Evolutionary conservation across 169 alveolate genomes (phyloP), one percentile per base, ranked within the genome.

Genomic region (Theileria parva): DNA sequence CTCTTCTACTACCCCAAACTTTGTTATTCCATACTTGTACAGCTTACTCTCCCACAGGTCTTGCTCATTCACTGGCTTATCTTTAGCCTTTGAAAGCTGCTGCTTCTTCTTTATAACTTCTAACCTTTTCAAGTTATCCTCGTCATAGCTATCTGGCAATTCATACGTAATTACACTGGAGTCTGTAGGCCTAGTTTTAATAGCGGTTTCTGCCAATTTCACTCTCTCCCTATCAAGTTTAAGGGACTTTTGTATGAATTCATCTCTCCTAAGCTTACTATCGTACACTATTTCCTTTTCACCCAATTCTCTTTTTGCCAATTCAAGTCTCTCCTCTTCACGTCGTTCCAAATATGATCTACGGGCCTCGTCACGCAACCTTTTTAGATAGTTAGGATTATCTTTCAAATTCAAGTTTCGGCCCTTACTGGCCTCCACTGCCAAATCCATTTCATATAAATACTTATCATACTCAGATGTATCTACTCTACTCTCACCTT

Each of bases 321-420:
- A 95, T 74, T 94, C 96, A 11, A 97, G 81, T 77, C 95, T 86
- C 74, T 96, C 96, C 81, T 90, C 88, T 74, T 95, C 99, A 73
- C 99, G 93, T 71, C 92, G 92, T 84, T 94, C 97, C 81, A 98
- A 87, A 86, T 97, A 98, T 53, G 94, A 92, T 85, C 98, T 85
- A 76, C 99, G 85, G 37, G 97, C 95, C 19, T 91, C 94, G 23
- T 81, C 81, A 48, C 93, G 80, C 79, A 91, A 68, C 11, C 88
- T 85, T 71, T 88, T 92, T 70, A 91, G 32, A 73, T 91, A 91
- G 32, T 86, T 86, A 48, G 77, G 55, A 68, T 91, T 76, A 69
- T 88, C 67, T 32, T 86, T 87, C 87, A 89, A 27, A 59, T 91
- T 83, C 30, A 81, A 75, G 44, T 88, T 88, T 74, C 95, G 68